Base-by-base conservation (phyloP, 2,329 filamentous ascomycete genomes). In the Verticillium longisporum region DNA sequence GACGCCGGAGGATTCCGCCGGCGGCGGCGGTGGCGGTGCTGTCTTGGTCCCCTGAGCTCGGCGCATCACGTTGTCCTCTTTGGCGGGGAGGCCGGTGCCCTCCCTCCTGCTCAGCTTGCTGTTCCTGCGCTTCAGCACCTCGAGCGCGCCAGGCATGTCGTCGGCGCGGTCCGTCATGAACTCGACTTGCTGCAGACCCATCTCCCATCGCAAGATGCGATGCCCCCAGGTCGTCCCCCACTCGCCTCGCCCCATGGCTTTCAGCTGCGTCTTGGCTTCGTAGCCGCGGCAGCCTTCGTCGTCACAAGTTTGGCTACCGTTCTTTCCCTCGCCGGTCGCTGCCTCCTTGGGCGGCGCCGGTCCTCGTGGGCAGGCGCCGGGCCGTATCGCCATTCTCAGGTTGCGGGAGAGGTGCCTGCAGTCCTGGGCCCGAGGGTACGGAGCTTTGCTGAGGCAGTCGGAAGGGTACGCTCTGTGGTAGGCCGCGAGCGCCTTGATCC, bases 281-380 rank as follows among this genome's bases (percentile, higher is more conserved):
- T 59, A 55, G 11, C 57, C 57, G 13, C 34, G 31, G 18, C 57
- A 59, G 31, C 57, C 45, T 9, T 55, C 41, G 32, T 37, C 21
- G 3, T 53, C 33, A 10, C 26, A n/a, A 15, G 26, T 33, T 5
- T n/a, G n/a, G 38, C 10, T 6, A 10, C 11, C n/a, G 26, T 21
- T 31, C 10, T 33, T 10, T 6, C 13, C 13, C n/a, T 33, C 54
- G 31, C 14, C 54, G 54, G 54, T 10, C 4, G 41, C 41, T 53
- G 7, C 41, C 7, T 53, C n/a, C 14, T 6, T 31, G 11, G 54
- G 26, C 13, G n/a, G n/a, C 15, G 6, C 18, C 6, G 57, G 57
- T n/a, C 57, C 57, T 3, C 41, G n/a, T 26, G 62, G 62, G n/a
- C 64, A 65, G 1, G 61, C 56, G 21, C 64, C 64, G 6, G 64